A percentile compares a stretch with the other conserved stretches of the same genome.
Conservation (phyloP, 805 yeast species). For the Barnettozyma pratensis region DNA sequence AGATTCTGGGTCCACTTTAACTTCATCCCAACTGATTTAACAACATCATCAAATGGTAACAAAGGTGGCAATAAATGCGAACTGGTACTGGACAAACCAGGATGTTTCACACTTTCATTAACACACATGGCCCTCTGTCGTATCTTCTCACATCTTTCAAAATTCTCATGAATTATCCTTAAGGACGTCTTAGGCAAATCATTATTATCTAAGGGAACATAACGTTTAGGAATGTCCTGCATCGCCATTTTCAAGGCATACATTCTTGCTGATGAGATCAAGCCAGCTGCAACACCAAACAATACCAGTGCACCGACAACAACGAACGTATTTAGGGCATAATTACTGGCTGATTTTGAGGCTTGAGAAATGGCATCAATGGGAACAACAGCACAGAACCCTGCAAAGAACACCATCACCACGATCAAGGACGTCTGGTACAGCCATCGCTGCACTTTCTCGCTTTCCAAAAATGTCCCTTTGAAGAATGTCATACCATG, state of each 20-base stretch:
- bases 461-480: constrained; percentile 8
- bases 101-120: constrained; percentile 39
- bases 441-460: constrained; percentile 31
- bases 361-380: constrained; percentile 70
- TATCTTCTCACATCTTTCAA: constrained; percentile 38
- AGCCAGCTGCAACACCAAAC: constrained; percentile 44
- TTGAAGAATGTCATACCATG: not conserved
- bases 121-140: constrained; percentile 36
- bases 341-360: constrained; percentile 47
- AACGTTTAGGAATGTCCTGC: constrained; percentile 73
- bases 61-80: constrained; percentile 34
- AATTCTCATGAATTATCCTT: constrained; percentile 33
- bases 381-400: constrained; percentile 67
- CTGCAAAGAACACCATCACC: constrained; percentile 39
- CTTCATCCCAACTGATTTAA: constrained; percentile 56
- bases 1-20: constrained; percentile 43
- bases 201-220: constrained; percentile 60
- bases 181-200: constrained; percentile 50
- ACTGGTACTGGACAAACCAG: constrained; percentile 45
- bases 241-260: constrained; percentile 51
- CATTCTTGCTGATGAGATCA: constrained; percentile 56
- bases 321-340: constrained; percentile 77
- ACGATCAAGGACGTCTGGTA: constrained; percentile 41
- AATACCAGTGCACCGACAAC: constrained; percentile 67
- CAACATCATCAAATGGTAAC: constrained; percentile 45